Percentiles rank a stretch among this genome's conserved stretches.
phyloP scores from a whole-genome alignment of 164 flowering plant species.

The Nymphaea colorata region DNA sequence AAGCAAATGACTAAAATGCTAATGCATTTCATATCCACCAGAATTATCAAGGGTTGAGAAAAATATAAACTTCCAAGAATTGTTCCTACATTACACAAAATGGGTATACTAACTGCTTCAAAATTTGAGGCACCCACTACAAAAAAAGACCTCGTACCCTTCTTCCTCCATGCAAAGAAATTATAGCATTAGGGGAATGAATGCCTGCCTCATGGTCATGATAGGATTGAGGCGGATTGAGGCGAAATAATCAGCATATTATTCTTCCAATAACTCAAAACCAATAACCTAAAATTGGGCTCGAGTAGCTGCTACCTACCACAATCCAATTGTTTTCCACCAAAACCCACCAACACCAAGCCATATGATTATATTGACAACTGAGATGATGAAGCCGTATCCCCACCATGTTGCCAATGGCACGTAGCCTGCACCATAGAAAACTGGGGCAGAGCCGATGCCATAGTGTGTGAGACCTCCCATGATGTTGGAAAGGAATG shows the following conservation, averaged over 20 bases:
- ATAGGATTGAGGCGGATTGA: background rate
- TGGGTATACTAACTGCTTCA: background rate
- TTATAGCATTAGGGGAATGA: background rate
- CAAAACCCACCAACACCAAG: conserved; percentile 80
- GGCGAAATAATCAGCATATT: background rate
- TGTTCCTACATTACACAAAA: background rate
- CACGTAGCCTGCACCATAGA: conserved; percentile 82
- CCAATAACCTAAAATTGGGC: background rate
- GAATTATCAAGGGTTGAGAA: background rate
- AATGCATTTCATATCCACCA: background rate
- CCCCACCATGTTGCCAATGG: conserved; percentile 89
- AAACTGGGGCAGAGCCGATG: conserved; percentile 92
- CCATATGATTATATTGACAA: conserved; percentile 83
- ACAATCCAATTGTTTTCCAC: conserved; percentile 88
- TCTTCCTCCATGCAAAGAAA: background rate
- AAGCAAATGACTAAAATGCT: too few species aligned
- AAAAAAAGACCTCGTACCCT: background rate
- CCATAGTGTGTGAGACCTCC: conserved; percentile 92
- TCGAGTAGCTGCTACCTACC: conserved; percentile 23
- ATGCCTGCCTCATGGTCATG: conserved; percentile 4
- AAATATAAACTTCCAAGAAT: background rate
- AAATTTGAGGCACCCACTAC: conserved; percentile 1
- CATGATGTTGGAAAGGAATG: conserved; percentile 87
- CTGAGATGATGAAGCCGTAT: conserved; percentile 68
- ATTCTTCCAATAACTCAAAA: background rate